These are phyloP conservation scores for Pichia insulana DNA, from an alignment of 805 yeast species.

Conservation along the genomic window DNA sequence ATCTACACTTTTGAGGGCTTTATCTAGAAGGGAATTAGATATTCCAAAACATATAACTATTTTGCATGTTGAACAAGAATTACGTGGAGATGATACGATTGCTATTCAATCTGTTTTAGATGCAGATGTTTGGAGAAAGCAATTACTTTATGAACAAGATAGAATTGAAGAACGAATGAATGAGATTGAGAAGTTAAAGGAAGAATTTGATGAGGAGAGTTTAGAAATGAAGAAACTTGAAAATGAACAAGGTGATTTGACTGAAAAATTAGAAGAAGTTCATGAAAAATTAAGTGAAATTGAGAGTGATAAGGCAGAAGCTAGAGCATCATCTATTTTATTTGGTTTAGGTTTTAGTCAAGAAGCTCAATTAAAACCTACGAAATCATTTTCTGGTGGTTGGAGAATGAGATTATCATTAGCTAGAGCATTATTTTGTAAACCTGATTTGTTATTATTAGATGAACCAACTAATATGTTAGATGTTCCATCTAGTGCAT, in stretches of 20 bases:
- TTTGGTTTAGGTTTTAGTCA: slow-evolving; percentile 90
- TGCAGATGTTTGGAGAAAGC: slow-evolving; percentile 99
- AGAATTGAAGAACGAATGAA: slow-evolving; percentile 64
- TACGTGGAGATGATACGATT: slow-evolving; percentile 82
- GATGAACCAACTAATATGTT: slow-evolving; percentile 99
- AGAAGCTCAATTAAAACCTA: slow-evolving; percentile 74
- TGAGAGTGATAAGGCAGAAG: slow-evolving; percentile 97
- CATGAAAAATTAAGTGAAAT: slow-evolving; percentile 79
- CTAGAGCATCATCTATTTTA: slow-evolving; percentile 89
- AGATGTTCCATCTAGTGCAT: slow-evolving; percentile 98
- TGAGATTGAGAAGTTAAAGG: slow-evolving; percentile 63
- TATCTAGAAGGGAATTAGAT: slow-evolving; percentile 86
- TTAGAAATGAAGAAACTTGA: slow-evolving; percentile 72
- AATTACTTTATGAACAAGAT: slow-evolving; percentile 65
- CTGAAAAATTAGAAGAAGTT: slow-evolving; percentile 66
- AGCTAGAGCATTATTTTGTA: slow-evolving; percentile 95
- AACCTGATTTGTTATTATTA: slow-evolving; percentile 83
- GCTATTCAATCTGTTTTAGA: slow-evolving; percentile 95
- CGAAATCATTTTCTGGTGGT: slow-evolving; percentile 97
- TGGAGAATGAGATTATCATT: slow-evolving; percentile 99
- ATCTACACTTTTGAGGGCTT: slow-evolving; percentile 83
- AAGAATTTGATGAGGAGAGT: slow-evolving; percentile 68
- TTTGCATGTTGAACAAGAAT: slow-evolving; percentile 95
- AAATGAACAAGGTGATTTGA: slow-evolving; percentile 83
- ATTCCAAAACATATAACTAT: slow-evolving; percentile 94